These are phyloP conservation scores for Coprinopsis cinerea DNA, from an alignment of 768 basidiomycete genomes.

Conservation along the genomic window DNA sequence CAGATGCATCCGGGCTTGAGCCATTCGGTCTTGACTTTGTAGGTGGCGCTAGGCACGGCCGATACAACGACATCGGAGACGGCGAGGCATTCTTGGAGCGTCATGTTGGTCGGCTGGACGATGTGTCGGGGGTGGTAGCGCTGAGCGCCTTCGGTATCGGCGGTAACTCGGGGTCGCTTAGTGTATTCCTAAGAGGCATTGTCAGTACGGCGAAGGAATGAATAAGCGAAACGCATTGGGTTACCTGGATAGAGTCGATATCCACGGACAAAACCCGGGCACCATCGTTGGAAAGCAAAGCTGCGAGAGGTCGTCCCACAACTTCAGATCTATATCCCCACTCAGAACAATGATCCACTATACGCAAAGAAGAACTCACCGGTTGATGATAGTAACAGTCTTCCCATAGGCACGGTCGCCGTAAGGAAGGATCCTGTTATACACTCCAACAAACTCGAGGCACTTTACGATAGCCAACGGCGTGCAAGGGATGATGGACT, in stretches of 20 bases:
- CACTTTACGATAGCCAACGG: constrained; percentile 96
- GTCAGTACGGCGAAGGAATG: neutral
- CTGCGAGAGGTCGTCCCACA: constrained; percentile 94
- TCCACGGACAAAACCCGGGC: constrained; percentile 94
- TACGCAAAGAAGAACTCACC: constrained; percentile 37
- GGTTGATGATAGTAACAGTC: constrained; percentile 90
- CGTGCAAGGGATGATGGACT: constrained; percentile 96
- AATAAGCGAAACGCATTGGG: neutral
- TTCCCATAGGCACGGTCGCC: constrained; percentile 94
- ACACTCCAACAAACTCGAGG: constrained; percentile 85
- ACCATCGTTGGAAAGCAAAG: constrained; percentile 92
- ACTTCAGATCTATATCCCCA: constrained; percentile 75
- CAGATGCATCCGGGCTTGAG: constrained; percentile 94
- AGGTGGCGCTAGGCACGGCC: constrained; percentile 79
- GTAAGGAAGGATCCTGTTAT: constrained; percentile 87
- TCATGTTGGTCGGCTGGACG: constrained; percentile 60
- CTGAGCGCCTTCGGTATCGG: constrained; percentile 22
- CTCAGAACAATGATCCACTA: neutral
- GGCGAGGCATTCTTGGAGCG: constrained; percentile 74
- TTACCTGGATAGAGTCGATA: constrained; percentile 86
- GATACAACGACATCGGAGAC: constrained; percentile 91
- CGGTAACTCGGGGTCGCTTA: constrained; percentile 62
- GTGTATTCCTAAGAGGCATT: constrained; percentile 81
- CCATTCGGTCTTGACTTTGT: constrained; percentile 85
- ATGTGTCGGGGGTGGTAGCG: constrained; percentile 83